Percentiles rank a stretch among this genome's conserved stretches.
phyloP scores from a whole-genome alignment of 305 asterid species.

The Petunia hybrid region DNA sequence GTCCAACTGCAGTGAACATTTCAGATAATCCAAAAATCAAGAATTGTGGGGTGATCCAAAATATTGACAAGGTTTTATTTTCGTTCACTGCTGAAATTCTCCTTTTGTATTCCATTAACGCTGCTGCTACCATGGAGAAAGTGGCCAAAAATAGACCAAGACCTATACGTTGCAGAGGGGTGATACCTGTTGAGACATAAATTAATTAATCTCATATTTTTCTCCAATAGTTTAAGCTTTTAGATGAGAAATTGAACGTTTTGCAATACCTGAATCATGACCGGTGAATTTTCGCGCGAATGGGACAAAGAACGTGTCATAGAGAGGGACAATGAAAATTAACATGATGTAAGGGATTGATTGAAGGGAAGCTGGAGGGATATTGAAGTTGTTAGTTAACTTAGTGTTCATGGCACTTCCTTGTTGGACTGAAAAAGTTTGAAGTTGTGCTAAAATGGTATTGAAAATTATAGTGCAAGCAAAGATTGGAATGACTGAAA shows the following conservation, averaged over 20 bases:
- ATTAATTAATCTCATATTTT: background rate
- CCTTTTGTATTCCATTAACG: conserved; percentile 70
- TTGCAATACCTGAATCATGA: conserved; percentile 45
- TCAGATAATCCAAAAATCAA: conserved; percentile 79
- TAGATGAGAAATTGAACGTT: background rate
- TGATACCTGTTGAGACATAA: conserved; percentile 47
- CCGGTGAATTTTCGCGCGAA: conserved; percentile 73
- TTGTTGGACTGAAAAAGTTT: conserved; percentile 95
- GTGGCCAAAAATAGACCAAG: conserved; percentile 76
- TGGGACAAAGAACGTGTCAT: conserved; percentile 80
- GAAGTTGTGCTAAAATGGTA: conserved; percentile 87
- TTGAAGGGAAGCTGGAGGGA: conserved; percentile 97
- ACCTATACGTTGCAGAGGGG: conserved; percentile 78
- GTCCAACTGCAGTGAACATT: conserved; percentile 87
- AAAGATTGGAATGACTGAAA: conserved; percentile 77
- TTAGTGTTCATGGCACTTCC: conserved; percentile 80
- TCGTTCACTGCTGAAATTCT: conserved; percentile 44
- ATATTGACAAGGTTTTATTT: conserved; percentile 49
- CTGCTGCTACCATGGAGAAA: conserved; percentile 90
- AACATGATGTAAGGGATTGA: conserved; percentile 90
- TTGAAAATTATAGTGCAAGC: conserved; percentile 95
- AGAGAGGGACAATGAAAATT: conserved; percentile 78
- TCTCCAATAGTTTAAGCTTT: background rate
- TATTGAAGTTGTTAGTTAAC: conserved; percentile 59
- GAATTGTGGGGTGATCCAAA: conserved; percentile 88